Percentiles rank a stretch among this genome's conserved stretches.
These are phyloP conservation scores for Apiosordaria backusii DNA, from an alignment of 495 filamentous ascomycete species.

Conservation along the genomic window DNA sequence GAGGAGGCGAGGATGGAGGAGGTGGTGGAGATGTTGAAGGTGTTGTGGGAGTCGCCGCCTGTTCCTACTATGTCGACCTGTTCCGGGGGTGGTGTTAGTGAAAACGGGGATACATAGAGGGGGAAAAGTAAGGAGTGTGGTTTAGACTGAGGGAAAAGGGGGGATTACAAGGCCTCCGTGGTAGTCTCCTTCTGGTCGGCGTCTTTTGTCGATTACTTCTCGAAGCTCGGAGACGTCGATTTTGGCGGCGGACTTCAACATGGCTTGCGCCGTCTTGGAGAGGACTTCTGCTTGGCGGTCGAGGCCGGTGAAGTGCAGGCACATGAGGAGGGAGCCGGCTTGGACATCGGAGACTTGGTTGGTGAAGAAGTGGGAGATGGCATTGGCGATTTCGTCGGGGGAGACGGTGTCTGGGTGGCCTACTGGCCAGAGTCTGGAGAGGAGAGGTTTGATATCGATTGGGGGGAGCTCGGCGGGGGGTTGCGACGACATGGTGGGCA, in stretches of 20 bases:
- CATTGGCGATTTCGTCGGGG: constrained; percentile 78
- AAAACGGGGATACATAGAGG: no score
- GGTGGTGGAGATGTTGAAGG: constrained; percentile 96
- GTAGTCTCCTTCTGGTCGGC: constrained; percentile 66
- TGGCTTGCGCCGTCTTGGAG: constrained; percentile 61
- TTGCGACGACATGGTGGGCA: constrained; percentile 6
- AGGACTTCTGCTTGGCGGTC: constrained; percentile 79
- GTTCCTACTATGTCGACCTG: constrained; percentile 98
- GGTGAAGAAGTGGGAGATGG: constrained; percentile 84
- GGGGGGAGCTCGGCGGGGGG: constrained; percentile 21
- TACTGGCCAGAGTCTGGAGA: constrained; percentile 70
- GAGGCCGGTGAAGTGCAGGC: constrained; percentile 79
- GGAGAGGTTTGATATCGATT: constrained; percentile 74
- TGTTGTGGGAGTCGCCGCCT: constrained; percentile 92
- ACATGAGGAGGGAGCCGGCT: constrained; percentile 76
- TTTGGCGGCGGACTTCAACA: constrained; percentile 57
- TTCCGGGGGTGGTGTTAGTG: constrained; percentile 3
- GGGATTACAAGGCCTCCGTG: constrained; percentile 57
- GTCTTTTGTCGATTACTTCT: constrained; percentile 48
- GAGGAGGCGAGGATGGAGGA: constrained; percentile 87
- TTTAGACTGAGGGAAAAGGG: not conserved
- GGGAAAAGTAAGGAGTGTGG: not conserved
- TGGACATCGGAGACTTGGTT: constrained; percentile 79
- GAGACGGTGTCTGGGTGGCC: constrained; percentile 52
- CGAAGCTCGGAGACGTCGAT: constrained; percentile 39